These are phyloP conservation scores for Colletotrichum truncatum DNA, from an alignment of 2,329 filamentous ascomycete species.

Conservation along the genomic window DNA sequence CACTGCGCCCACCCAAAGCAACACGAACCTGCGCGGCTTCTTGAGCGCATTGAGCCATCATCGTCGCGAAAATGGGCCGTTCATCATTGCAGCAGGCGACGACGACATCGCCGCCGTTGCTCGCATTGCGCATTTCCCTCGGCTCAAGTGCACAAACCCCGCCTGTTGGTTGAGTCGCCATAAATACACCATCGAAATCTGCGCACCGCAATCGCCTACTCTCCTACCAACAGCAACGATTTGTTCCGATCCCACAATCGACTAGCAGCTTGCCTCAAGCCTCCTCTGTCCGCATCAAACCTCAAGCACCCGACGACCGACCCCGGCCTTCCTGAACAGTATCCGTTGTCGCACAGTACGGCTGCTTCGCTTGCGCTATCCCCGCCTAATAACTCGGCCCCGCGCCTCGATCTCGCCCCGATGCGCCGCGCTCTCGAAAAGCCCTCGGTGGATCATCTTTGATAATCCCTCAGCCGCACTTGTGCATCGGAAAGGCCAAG, in stretches of 20 bases:
- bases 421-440: conserved; percentile 11
- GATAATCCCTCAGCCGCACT: conserved; percentile 9
- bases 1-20: neutral
- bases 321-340: neutral
- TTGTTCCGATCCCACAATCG: neutral
- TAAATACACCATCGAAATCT: neutral
- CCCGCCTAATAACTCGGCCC: neutral
- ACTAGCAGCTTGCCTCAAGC: neutral
- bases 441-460: conserved; percentile 4
- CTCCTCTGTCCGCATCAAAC: neutral
- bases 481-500: neutral
- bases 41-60: too few species aligned
- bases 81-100: neutral
- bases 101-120: neutral
- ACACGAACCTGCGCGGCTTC: neutral
- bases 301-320: neutral
- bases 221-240: neutral
- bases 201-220: neutral
- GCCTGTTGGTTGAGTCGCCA: neutral
- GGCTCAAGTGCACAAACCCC: conserved; percentile 9
- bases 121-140: neutral
- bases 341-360: neutral
- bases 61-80: too few species aligned
- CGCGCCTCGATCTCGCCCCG: neutral
- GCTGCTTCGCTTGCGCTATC: neutral